Evolutionary conservation across 208 protist genomes (phyloP).

Genomic region (Trypanosoma lewisi): DNA sequence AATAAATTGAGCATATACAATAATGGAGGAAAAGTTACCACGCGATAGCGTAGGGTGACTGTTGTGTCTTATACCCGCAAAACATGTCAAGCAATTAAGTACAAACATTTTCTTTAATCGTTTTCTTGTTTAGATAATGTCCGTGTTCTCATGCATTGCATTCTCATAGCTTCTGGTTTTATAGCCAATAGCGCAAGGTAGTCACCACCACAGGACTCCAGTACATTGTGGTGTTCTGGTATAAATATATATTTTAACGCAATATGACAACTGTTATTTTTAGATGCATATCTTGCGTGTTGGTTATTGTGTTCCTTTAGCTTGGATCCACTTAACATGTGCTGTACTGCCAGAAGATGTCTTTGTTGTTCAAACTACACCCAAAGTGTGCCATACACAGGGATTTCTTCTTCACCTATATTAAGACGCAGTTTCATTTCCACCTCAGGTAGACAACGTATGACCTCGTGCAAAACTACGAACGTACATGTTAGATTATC

Average conservation of each 20-base stretch:
- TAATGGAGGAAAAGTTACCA: not conserved
- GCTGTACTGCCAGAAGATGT: not conserved
- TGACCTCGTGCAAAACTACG: not conserved
- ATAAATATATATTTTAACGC: no score
- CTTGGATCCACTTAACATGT: not conserved
- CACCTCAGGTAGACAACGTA: not conserved
- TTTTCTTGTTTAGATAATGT: not conserved
- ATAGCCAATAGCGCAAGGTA: no score
- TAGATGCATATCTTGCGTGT: not conserved
- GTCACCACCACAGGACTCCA: no score
- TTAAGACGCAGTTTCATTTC: not conserved
- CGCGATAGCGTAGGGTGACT: not conserved
- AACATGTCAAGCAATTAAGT: not conserved
- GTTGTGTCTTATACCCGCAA: not conserved
- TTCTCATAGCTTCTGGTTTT: no score
- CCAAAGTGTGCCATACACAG: not conserved
- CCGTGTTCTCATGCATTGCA: no score
- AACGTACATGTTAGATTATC: not conserved
- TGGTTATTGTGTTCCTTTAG: not conserved
- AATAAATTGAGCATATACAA: no score
- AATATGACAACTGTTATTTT: no score
- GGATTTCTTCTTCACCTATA: not conserved
- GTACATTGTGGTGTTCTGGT: no score
- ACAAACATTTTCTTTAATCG: not conserved
- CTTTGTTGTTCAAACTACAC: not conserved